Evolutionary conservation across 306 rosid species (phyloP).

Genomic region (Cucurbita maxima): DNA sequence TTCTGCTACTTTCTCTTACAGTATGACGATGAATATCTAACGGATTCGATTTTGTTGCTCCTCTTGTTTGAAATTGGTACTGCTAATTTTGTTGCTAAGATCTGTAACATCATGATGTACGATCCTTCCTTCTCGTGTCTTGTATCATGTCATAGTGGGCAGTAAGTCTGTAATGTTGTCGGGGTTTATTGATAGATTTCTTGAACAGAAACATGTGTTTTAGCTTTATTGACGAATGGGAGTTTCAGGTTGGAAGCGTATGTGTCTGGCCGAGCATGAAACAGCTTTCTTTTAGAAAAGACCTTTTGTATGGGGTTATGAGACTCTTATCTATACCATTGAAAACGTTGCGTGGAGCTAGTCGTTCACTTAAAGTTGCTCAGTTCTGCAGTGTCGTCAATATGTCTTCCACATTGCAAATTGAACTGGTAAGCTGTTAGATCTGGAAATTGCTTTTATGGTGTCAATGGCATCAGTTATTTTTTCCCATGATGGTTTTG

Average conservation of each 20-base stretch:
- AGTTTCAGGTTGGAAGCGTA: constrained; percentile 44
- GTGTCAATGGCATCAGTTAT: background rate
- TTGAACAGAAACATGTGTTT: background rate
- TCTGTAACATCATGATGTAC: background rate
- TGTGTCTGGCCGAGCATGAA: constrained; percentile 72
- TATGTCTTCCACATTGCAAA: constrained; percentile 62
- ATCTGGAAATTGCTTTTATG: background rate
- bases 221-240: background rate
- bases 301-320: constrained; percentile 69
- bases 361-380: constrained; percentile 64
- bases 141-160: background rate
- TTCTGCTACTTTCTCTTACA: background rate
- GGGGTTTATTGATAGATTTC: background rate
- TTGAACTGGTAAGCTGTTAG: constrained; percentile 63
- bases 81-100: background rate
- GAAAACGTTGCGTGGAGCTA: constrained; percentile 79
- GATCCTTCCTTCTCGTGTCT: background rate
- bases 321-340: constrained; percentile 58
- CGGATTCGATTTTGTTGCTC: background rate
- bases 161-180: background rate
- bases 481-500: background rate
- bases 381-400: constrained; percentile 90
- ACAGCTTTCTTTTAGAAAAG: constrained; percentile 57
- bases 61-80: background rate
- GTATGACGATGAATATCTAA: background rate